These are phyloP conservation scores for Penicillium canescens DNA, from an alignment of 495 filamentous ascomycete species.

Conservation along the genomic window DNA sequence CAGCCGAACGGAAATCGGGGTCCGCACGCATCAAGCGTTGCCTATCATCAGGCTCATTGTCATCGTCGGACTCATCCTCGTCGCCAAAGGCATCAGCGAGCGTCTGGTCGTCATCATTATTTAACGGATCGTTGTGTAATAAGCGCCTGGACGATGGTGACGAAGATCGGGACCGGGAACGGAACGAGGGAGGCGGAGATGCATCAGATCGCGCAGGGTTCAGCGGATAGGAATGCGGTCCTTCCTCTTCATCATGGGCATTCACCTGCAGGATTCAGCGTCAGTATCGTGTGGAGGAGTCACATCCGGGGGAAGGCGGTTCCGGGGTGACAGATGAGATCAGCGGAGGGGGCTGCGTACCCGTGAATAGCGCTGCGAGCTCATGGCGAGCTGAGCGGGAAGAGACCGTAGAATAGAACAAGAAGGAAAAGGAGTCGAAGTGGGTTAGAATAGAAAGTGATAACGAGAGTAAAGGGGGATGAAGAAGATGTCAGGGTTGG, in stretches of 20 bases:
- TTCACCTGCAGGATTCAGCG: slow-evolving; percentile 43
- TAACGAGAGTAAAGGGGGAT: slow-evolving; percentile 18
- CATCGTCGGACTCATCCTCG: slow-evolving; percentile 68
- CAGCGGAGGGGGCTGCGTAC: slow-evolving; percentile 52
- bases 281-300: slow-evolving; percentile 16
- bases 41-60: slow-evolving; percentile 74
- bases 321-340: slow-evolving; percentile 19
- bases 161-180: slow-evolving; percentile 74
- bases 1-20: slow-evolving; percentile 40
- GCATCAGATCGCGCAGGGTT: slow-evolving; percentile 46
- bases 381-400: slow-evolving; percentile 59
- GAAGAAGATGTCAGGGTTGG: slow-evolving; percentile 19
- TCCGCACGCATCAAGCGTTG: slow-evolving; percentile 81
- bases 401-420: slow-evolving; percentile 18
- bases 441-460: slow-evolving; percentile 16
- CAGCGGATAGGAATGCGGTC: slow-evolving; percentile 41
- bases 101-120: slow-evolving; percentile 65
- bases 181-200: slow-evolving; percentile 94
- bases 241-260: slow-evolving; percentile 52
- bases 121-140: slow-evolving; percentile 52
- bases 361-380: slow-evolving; percentile 83
- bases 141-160: slow-evolving; percentile 64
- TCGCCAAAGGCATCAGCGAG: slow-evolving; percentile 88
- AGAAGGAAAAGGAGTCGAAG: slow-evolving; percentile 13
- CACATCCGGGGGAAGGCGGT: slow-evolving; percentile 12